Conservation (phyloP, 305 asterid genomes). For the Fraxinus ornus region DNA sequence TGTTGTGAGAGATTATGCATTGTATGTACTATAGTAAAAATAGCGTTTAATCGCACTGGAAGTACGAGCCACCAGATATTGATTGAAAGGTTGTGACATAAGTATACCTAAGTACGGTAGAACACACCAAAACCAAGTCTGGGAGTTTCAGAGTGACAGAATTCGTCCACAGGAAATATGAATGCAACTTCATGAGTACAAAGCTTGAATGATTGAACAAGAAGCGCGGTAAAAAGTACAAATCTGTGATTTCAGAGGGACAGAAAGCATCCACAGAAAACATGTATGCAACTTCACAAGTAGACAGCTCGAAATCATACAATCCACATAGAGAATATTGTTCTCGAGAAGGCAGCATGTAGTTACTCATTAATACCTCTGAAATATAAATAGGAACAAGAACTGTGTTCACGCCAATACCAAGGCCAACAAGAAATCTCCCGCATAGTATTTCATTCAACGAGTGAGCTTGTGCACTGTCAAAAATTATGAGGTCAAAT, state of each 20-base stretch:
- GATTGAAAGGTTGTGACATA: background rate
- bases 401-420: constrained; percentile 88
- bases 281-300: background rate
- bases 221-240: background rate
- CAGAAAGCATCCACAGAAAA: constrained; percentile 5
- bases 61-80: background rate
- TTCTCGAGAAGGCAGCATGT: constrained; percentile 5
- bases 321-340: constrained; percentile 12
- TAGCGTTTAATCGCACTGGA: background rate
- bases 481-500: constrained; percentile 26
- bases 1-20: background rate
- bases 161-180: constrained; percentile 6
- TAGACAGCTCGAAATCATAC: background rate
- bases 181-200: background rate
- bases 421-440: constrained; percentile 86
- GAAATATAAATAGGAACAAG: constrained; percentile 85
- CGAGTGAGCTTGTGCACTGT: constrained; percentile 89
- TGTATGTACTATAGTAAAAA: background rate
- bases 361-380: constrained; percentile 50
- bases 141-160: background rate
- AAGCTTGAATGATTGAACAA: background rate
- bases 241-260: background rate
- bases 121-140: background rate
- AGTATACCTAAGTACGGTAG: background rate
- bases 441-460: constrained; percentile 75